Base-by-base conservation (phyloP, 2,329 filamentous ascomycete genomes). In the Onygena corvina region DNA sequence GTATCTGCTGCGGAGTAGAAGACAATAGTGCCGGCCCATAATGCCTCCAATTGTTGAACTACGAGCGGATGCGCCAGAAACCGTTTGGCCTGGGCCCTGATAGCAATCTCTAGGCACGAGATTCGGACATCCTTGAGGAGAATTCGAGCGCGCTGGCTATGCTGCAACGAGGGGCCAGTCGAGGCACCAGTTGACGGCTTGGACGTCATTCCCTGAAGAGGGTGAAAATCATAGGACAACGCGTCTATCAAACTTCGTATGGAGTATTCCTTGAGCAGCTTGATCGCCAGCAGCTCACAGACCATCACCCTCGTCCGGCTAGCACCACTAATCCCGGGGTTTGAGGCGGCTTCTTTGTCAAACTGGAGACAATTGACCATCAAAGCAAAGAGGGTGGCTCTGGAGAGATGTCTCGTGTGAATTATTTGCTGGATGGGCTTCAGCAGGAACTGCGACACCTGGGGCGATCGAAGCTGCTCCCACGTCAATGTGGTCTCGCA, bases 341-440 rank as follows among this genome's bases (percentile, higher is more conserved):
- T 85, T 50, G 82, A 67, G 59, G 90, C 82, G 3, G 80, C 81
- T 64, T 96, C 90, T 65, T 94, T 95, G 61, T 77, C 76, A 66
- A 95, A 96, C 63, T 95, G 90, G 49, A 96, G 73, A 61, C 86
- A 93, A 61, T 96, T 96, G 45, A 89, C 87, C 76, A 95, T 83
- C 57, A 96, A 71, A 2, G 88, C 87, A 68, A 94, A 95, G 31
- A 95, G 66, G 0, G 88, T 92, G 7, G 86, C 89, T 44, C 85
- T 77, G 25, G 84, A 89, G 65, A 94, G 90, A 66, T 94, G 86
- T 47, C 84, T 80, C 12, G 79, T 74, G 53, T 83, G 81, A 54
- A 95, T 89, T 64, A 90, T 84, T 63, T 92, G 84, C 66, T 92
- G 87, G 72, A 95, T 92, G 2, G 90, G 90, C 71, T 95, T 95